Percentiles rank a stretch among this genome's conserved stretches.
Conservation (phyloP, 1,139 yeast species). For the Komagataea norvegica region DNA sequence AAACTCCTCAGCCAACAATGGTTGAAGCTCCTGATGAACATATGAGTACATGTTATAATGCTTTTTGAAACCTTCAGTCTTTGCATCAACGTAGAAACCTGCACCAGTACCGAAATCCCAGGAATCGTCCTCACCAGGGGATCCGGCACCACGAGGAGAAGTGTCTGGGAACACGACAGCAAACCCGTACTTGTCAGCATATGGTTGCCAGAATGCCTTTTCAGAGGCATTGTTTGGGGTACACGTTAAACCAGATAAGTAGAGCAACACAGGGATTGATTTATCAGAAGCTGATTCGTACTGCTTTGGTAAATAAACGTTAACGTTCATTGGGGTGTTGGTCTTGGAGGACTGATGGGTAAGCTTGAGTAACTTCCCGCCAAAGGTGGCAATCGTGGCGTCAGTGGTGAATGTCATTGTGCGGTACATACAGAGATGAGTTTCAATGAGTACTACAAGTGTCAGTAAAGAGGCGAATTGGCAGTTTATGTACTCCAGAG, state of each 20-base stretch:
- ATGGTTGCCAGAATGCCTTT: conserved; percentile 82
- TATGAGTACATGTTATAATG: conserved; percentile 87
- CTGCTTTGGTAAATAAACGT: conserved; percentile 70
- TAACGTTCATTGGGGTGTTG: conserved; percentile 75
- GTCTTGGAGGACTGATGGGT: conserved; percentile 66
- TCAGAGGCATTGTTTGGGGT: conserved; percentile 94
- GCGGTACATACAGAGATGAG: too few species aligned
- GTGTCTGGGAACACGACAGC: conserved; percentile 94
- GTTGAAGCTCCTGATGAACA: conserved; percentile 68
- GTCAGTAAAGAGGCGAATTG: too few species aligned
- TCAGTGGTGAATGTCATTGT: conserved; percentile 49
- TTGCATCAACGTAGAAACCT: conserved; percentile 88
- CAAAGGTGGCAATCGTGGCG: conserved; percentile 60
- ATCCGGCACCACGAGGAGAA: conserved; percentile 89
- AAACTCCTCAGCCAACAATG: conserved; percentile 42
- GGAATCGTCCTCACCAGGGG: conserved; percentile 74
- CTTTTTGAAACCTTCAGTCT: conserved; percentile 60
- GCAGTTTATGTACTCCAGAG: background rate
- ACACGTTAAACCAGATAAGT: conserved; percentile 88
- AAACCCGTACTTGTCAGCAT: conserved; percentile 77
- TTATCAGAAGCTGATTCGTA: conserved; percentile 32
- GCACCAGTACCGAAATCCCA: conserved; percentile 97
- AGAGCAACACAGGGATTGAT: conserved; percentile 67
- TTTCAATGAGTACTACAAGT: too few species aligned
- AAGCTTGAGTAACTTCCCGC: conserved; percentile 72